Evolutionary conservation across 2,329 filamentous ascomycete species (phyloP).

Genomic region (Diaporthe eres): DNA sequence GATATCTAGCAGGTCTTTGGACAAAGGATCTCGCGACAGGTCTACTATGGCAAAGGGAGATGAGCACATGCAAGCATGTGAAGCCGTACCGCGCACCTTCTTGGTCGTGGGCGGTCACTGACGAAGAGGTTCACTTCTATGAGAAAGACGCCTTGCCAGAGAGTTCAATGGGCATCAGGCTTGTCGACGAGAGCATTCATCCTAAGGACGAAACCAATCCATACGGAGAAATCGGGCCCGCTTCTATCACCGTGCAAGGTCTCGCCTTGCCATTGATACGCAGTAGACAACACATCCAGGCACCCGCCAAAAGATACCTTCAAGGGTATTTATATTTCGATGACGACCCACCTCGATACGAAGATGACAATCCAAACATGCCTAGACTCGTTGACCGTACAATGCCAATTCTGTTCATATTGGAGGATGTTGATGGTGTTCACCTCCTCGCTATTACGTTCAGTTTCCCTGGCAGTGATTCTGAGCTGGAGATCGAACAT

Average conservation of each 20-base stretch:
- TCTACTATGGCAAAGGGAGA: neutral
- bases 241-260: neutral
- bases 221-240: neutral
- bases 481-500: neutral
- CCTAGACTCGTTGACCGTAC: neutral
- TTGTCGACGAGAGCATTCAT: neutral
- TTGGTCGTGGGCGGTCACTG: conserved; percentile 3
- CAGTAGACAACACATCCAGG: neutral
- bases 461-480: neutral
- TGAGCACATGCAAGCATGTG: neutral
- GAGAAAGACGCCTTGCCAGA: neutral
- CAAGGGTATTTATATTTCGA: neutral
- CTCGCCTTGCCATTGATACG: neutral
- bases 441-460: neutral
- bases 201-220: neutral
- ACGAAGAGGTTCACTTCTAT: neutral
- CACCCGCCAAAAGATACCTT: no score
- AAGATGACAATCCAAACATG: neutral
- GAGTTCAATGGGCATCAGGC: neutral
- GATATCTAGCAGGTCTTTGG: neutral
- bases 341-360: neutral
- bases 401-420: neutral
- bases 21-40: neutral
- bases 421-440: neutral
- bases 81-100: neutral